These are phyloP conservation scores for Venturia effusa DNA, from an alignment of 2,329 filamentous ascomycete species.

Conservation along the genomic window DNA sequence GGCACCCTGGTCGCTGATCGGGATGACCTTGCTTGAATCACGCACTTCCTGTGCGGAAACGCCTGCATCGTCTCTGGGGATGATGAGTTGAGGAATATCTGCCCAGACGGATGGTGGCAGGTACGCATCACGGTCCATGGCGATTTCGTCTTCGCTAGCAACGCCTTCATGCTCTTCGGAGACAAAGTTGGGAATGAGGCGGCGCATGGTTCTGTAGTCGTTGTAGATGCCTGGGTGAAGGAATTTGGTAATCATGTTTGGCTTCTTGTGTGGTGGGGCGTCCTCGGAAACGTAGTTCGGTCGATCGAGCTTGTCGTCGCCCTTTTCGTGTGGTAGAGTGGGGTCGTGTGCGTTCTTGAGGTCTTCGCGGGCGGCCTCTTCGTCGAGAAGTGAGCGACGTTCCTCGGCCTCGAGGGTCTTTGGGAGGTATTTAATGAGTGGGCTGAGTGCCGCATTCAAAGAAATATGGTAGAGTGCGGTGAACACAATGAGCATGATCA, in stretches of 20 bases:
- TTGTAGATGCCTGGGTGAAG: conserved; percentile 13
- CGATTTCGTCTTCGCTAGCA: conserved; percentile 16
- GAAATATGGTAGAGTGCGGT: conserved; percentile 32
- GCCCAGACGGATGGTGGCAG: conserved; percentile 31
- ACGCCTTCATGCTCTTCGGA: conserved; percentile 13
- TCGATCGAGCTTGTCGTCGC: conserved; percentile 5
- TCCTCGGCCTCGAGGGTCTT: conserved; percentile 13
- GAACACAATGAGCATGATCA: conserved; percentile 28
- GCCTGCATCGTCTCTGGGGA: conserved; percentile 11
- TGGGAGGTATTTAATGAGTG: conserved; percentile 17
- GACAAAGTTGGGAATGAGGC: conserved; percentile 25
- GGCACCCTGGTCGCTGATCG: conserved; percentile 12
- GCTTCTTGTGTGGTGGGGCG: conserved; percentile 12
- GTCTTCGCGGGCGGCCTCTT: neutral
- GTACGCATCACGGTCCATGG: conserved; percentile 29
- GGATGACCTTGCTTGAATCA: neutral
- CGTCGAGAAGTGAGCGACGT: neutral
- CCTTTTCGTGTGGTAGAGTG: neutral
- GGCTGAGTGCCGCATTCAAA: conserved; percentile 22
- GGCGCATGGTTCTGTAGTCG: conserved; percentile 19
- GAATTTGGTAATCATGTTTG: conserved; percentile 11
- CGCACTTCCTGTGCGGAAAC: conserved; percentile 10
- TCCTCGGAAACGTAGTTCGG: neutral
- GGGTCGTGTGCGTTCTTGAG: neutral
- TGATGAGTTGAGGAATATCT: conserved; percentile 8